phyloP scores from a whole-genome alignment of 495 filamentous ascomycete species.

The Penicillium turbatum region DNA sequence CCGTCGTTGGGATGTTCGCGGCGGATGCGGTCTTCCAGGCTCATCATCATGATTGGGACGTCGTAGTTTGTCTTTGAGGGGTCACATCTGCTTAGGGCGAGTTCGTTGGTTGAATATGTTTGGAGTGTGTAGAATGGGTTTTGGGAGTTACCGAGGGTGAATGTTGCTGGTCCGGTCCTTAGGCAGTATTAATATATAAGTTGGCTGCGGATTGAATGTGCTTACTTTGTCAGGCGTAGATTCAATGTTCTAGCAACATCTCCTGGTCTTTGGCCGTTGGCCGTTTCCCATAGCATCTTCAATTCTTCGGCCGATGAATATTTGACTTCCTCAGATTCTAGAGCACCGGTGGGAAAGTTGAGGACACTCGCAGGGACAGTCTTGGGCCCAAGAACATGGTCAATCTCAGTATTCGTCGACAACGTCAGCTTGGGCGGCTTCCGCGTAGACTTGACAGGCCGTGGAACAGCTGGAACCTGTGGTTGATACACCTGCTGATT shows the following conservation, averaged over 20 bases:
- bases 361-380: constrained; percentile 46
- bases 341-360: constrained; percentile 39
- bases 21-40: constrained; percentile 53
- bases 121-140: constrained; percentile 46
- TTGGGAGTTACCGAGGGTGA: constrained; percentile 36
- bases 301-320: constrained; percentile 47
- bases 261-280: constrained; percentile 49
- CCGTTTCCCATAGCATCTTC: constrained; percentile 47
- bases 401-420: constrained; percentile 34
- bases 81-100: constrained; percentile 37
- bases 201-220: no score
- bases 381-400: constrained; percentile 38
- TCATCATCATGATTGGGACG: constrained; percentile 53
- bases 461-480: constrained; percentile 42
- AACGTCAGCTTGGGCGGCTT: constrained; percentile 35
- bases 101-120: constrained; percentile 38
- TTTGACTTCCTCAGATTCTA: constrained; percentile 30
- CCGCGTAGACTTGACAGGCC: constrained; percentile 29
- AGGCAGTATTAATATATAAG: constrained; percentile 16
- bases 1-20: constrained; percentile 61
- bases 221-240: constrained; percentile 44
- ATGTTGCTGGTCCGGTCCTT: constrained; percentile 35
- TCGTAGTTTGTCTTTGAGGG: constrained; percentile 35
- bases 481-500: constrained; percentile 67
- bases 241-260: constrained; percentile 38